phyloP scores from a whole-genome alignment of 164 flowering plant species.

The Tetrastigma voinierianum region DNA sequence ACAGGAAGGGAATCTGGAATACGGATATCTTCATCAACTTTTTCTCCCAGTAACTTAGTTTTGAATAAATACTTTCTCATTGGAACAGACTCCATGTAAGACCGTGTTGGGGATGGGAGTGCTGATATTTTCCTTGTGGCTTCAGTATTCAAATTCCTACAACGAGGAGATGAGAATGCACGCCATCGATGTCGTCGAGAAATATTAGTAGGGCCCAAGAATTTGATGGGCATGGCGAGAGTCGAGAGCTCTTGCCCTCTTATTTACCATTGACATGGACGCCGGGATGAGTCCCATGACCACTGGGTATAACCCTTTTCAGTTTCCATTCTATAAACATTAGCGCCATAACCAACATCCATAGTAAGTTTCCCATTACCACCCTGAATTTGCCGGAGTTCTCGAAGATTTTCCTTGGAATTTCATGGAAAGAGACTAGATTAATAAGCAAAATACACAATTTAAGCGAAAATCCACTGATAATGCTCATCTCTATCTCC shows the following conservation, averaged over 20 bases:
- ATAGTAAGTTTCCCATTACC: neutral
- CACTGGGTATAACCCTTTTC: conserved; percentile 3
- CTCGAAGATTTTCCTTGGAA: conserved; percentile 14
- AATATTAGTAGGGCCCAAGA: neutral
- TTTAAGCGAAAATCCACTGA: conserved; percentile 11
- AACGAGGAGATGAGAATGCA: conserved; percentile 11
- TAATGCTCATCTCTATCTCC: neutral
- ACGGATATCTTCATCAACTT: too few species aligned
- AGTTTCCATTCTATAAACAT: conserved; percentile 4
- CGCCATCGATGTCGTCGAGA: conserved; percentile 3
- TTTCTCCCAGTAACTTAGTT: too few species aligned
- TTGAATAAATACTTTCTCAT: too few species aligned
- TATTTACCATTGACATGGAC: neutral
- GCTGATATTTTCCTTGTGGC: conserved; percentile 3
- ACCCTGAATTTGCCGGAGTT: neutral
- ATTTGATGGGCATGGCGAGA: neutral
- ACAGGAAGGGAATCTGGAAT: too few species aligned
- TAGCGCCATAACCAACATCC: neutral
- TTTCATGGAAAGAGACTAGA: conserved; percentile 15
- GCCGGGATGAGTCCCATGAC: neutral
- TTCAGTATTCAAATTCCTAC: conserved; percentile 5
- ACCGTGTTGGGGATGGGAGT: too few species aligned
- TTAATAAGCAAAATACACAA: conserved; percentile 5
- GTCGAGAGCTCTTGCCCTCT: neutral
- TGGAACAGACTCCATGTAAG: too few species aligned